Base-by-base conservation (phyloP, 495 filamentous ascomycete species). In the Articulospora tetracladia region DNA sequence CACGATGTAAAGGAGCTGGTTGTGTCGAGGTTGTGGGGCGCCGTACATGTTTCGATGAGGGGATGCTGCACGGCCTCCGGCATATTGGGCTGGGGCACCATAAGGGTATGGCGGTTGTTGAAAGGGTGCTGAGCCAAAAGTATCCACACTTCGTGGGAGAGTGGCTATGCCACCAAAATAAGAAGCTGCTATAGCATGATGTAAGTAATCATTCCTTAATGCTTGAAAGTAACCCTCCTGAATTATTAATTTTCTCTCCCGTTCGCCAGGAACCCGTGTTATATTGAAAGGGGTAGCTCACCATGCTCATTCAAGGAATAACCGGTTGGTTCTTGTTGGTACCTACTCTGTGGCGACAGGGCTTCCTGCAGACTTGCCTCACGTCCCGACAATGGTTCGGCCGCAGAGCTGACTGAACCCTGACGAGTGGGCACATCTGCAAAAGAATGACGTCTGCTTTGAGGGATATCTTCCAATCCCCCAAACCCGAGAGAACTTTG, bases 391-490 rank as follows among this genome's bases (percentile, higher is more conserved):
- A 74, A 72, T 4, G 77, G 70, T 34, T 91, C 87, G 44, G 78
- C 77, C 53, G 80, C 72, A 22, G 87, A 88, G 57, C 86, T 79
- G 54, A 91, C 79, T 2, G 89, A 92, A 12, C 75, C 76, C 63
- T 91, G 86, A 28, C 89, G 77, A 34, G 85, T 83, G 1, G 86
- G 86, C 19, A 89, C 81, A 68, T 93, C 90, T n/a, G 92, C 93
- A 70, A 98, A 96, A n/a, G 94, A 98, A 73, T 98, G 94, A 2
- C 94, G 87, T 52, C 94, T 85, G 68, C 93, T 97, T 63, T 97
- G 92, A 27, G 90, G 83, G 19, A 86, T 76, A 54, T 93, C 89
- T 20, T 75, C 73, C 39, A 89, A 63, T 20, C 86, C 82, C 25
- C 85, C 86, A 68, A 95, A 96, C 0, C 89, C 89, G 22, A 92